These are phyloP conservation scores for Meira miltonrushii DNA, from an alignment of 1,284 basidiomycete genomes.

Conservation along the genomic window DNA sequence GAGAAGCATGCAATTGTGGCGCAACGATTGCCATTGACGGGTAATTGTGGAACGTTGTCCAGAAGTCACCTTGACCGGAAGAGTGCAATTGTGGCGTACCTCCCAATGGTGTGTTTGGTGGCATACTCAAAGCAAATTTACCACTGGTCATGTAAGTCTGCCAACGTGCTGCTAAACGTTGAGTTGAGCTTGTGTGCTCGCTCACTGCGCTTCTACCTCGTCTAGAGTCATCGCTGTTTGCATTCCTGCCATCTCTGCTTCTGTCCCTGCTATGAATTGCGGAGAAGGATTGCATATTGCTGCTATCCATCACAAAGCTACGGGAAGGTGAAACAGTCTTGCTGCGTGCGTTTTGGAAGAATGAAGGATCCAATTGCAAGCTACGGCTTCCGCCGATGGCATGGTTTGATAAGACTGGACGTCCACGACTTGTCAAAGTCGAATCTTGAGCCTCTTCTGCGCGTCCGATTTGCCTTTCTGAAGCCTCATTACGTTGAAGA, in stretches of 20 bases:
- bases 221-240: conserved; percentile 12
- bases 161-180: conserved; percentile 67
- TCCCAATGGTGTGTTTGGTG: conserved; percentile 64
- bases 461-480: not conserved
- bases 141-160: conserved; percentile 65
- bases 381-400: conserved; percentile 19
- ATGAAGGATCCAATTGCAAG: conserved; percentile 41
- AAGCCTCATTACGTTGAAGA: not conserved
- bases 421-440: not conserved
- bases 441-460: not conserved
- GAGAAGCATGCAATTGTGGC: conserved; percentile 60
- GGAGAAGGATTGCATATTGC: conserved; percentile 18
- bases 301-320: conserved; percentile 41
- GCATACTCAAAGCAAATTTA: conserved; percentile 69
- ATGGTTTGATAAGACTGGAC: not conserved
- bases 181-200: not conserved
- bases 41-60: conserved; percentile 34
- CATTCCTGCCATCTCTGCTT: conserved; percentile 8
- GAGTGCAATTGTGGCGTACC: conserved; percentile 21
- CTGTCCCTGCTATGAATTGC: conserved; percentile 23
- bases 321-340: conserved; percentile 37
- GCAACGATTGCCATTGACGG: conserved; percentile 53
- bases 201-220: not conserved
- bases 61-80: conserved; percentile 36
- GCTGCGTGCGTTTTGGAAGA: conserved; percentile 33